Percentiles rank a stretch among this genome's conserved stretches.
Evolutionary conservation across 2,329 filamentous ascomycete genomes (phyloP).

Genomic region (Passalora sequoiae): DNA sequence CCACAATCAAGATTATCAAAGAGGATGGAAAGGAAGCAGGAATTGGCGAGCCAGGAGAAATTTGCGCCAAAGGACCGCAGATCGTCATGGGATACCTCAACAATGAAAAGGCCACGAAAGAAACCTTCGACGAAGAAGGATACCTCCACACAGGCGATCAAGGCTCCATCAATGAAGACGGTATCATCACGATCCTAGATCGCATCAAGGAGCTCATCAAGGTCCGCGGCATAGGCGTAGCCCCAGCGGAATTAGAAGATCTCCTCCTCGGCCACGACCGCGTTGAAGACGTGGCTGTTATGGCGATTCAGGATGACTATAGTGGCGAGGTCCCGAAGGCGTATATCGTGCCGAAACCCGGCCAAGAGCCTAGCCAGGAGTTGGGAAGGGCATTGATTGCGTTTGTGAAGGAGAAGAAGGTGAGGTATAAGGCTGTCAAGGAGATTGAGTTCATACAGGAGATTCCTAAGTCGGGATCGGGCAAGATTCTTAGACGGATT

Average conservation of each 20-base stretch:
- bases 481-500: constrained; percentile 38
- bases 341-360: constrained; percentile 32
- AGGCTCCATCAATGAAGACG: constrained; percentile 27
- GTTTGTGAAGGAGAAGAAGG: constrained; percentile 40
- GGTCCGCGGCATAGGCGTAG: constrained; percentile 51
- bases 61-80: constrained; percentile 51
- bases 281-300: constrained; percentile 47
- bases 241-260: constrained; percentile 48
- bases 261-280: constrained; percentile 45
- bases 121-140: constrained; percentile 44
- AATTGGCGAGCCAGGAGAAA: constrained; percentile 50
- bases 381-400: constrained; percentile 35
- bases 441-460: constrained; percentile 40
- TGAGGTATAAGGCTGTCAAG: constrained; percentile 44
- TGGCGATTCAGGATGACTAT: constrained; percentile 40
- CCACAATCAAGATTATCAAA: constrained; percentile 56
- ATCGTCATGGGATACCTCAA: constrained; percentile 52
- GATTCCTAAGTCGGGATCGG: constrained; percentile 33
- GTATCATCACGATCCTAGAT: constrained; percentile 53
- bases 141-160: constrained; percentile 52
- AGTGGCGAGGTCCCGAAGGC: constrained; percentile 41
- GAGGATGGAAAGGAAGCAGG: constrained; percentile 52
- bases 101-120: constrained; percentile 45
- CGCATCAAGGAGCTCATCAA: constrained; percentile 50
- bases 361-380: constrained; percentile 32